Conservation (phyloP, 805 yeast genomes). For the Barnettozyma californica region DNA sequence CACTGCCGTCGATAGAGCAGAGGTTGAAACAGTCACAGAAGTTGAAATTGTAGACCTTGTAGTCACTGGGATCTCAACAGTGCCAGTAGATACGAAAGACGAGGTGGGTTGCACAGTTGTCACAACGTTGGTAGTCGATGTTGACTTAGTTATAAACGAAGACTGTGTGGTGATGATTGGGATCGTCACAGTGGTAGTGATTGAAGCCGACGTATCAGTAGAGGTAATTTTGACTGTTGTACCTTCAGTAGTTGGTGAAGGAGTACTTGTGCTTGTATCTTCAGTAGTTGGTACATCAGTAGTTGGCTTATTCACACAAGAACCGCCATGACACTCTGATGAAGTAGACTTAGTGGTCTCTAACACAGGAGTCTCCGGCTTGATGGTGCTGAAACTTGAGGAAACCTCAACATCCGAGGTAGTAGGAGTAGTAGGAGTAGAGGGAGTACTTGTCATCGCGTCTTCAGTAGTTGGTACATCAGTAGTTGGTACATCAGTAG, state of each 20-base stretch:
- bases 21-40: background rate
- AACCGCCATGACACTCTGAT: background rate
- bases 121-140: constrained; percentile 15
- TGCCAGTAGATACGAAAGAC: constrained; percentile 2
- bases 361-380: background rate
- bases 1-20: background rate
- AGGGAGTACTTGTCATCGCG: too few species aligned
- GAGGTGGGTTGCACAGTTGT: constrained; percentile 9
- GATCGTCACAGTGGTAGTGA: background rate
- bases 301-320: background rate
- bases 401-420: background rate
- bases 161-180: too few species aligned
- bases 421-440: background rate
- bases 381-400: background rate
- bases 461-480: too few species aligned
- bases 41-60: background rate
- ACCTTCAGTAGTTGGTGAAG: constrained; percentile 6
- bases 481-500: too few species aligned
- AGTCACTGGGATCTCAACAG: background rate
- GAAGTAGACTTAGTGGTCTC: background rate
- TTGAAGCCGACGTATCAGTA: background rate
- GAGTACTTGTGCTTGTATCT: background rate
- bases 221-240: background rate
- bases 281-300: background rate
- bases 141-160: constrained; percentile 12